These are phyloP conservation scores for Mallotus repandus DNA, from an alignment of 441 rosid genomes.

Conservation along the genomic window DNA sequence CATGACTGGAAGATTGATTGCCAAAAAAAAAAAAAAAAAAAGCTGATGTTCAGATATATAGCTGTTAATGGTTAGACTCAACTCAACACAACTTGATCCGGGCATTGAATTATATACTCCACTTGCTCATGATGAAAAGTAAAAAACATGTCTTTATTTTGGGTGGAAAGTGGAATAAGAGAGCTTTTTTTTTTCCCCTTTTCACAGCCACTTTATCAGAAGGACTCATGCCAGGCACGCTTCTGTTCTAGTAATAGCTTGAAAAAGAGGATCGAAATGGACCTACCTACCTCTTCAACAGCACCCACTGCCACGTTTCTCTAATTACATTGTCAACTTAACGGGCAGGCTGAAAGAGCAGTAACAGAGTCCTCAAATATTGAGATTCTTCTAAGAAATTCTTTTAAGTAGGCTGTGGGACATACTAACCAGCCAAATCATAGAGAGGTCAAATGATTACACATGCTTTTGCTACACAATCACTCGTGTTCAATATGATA, in stretches of 20 bases:
- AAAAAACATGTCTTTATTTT: not conserved
- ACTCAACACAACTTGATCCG: not conserved
- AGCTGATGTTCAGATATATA: not conserved
- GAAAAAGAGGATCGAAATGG: conserved; percentile 3
- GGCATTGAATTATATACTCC: not conserved
- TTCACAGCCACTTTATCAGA: conserved; percentile 2
- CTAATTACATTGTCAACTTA: not conserved
- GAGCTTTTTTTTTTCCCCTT: not conserved
- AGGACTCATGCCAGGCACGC: conserved; percentile 16
- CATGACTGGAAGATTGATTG: conserved; percentile 30
- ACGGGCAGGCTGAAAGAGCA: not conserved
- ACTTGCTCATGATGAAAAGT: not conserved
- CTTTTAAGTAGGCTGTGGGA: not conserved
- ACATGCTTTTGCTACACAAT: not conserved
- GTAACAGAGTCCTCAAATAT: not conserved
- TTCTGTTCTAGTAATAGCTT: not conserved
- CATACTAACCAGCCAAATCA: not conserved
- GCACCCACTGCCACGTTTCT: not conserved
- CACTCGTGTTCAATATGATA: not conserved
- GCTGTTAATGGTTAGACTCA: conserved; percentile 34
- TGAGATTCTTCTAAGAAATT: not conserved
- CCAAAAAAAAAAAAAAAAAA: conserved; percentile 3
- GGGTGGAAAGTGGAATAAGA: not conserved
- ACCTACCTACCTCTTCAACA: conserved; percentile 7
- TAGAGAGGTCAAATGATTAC: not conserved